A percentile compares a stretch with the other conserved stretches of the same genome.
These are phyloP conservation scores for Phytophthora tentaculata DNA, from an alignment of 352 stramenopile genomes.

Conservation along the genomic window DNA sequence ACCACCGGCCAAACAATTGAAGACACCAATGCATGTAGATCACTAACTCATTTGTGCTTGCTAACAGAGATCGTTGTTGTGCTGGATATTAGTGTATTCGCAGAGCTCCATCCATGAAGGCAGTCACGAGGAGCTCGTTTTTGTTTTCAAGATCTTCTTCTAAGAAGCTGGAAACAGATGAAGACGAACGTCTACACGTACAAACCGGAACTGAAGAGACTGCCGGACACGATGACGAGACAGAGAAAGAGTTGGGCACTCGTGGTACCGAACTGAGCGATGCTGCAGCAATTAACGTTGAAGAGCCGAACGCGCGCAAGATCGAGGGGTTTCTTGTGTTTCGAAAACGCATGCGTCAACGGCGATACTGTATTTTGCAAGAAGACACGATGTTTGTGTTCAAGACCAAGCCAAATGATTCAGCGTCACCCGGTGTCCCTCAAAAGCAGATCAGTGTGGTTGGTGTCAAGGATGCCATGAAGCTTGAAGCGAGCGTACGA, in stretches of 20 bases:
- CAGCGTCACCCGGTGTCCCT: constrained; percentile 31
- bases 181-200: neutral
- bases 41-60: constrained; percentile 17
- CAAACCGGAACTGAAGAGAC: neutral
- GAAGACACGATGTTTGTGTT: constrained; percentile 66
- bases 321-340: constrained; percentile 76
- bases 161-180: constrained; percentile 17
- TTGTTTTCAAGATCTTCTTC: constrained; percentile 30
- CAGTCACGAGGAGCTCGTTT: constrained; percentile 25
- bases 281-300: neutral
- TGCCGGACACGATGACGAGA: constrained; percentile 1
- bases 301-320: constrained; percentile 15
- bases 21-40: neutral
- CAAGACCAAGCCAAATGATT: constrained; percentile 58
- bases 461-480: constrained; percentile 64
- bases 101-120: constrained; percentile 23
- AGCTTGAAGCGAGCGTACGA: constrained; percentile 64
- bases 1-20: constrained; percentile 1
- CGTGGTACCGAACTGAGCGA: constrained; percentile 5
- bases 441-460: constrained; percentile 73
- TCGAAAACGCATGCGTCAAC: constrained; percentile 58
- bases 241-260: constrained; percentile 8
- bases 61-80: too few relatives aligned
- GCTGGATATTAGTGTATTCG: too few relatives aligned
- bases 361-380: constrained; percentile 74